A percentile compares a stretch with the other conserved stretches of the same genome.
These are phyloP conservation scores for Mrakia gelida DNA, from an alignment of 768 basidiomycete species.

Conservation along the genomic window DNA sequence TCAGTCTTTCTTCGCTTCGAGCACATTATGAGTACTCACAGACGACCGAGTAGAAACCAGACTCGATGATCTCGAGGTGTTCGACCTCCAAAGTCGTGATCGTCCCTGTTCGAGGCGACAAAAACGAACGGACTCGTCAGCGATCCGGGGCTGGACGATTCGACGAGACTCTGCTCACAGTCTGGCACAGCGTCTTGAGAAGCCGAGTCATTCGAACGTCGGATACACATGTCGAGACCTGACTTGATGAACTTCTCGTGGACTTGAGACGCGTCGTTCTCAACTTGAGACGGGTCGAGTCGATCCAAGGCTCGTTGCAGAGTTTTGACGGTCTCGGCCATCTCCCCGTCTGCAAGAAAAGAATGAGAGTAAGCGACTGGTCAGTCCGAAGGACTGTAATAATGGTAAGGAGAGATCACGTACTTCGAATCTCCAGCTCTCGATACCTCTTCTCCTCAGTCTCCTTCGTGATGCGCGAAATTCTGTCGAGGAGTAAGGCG, in stretches of 20 bases:
- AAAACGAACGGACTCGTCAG: no score
- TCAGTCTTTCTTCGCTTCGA: no score
- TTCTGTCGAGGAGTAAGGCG: slow-evolving; percentile 56
- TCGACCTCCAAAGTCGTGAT: slow-evolving; percentile 64
- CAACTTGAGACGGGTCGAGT: slow-evolving; percentile 18
- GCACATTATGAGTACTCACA: slow-evolving; percentile 42
- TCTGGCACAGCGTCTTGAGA: not conserved
- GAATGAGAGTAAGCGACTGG: no score
- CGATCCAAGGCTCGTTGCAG: slow-evolving; percentile 60
- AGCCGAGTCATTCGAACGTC: slow-evolving; percentile 47
- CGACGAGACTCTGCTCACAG: not conserved
- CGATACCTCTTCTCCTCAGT: slow-evolving; percentile 63
- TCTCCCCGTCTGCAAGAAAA: slow-evolving; percentile 50
- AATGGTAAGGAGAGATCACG: slow-evolving; percentile 18
- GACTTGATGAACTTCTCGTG: slow-evolving; percentile 33
- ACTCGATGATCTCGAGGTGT: slow-evolving; percentile 62
- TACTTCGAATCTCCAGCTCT: slow-evolving; percentile 55
- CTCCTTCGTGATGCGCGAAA: slow-evolving; percentile 55
- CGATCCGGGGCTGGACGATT: not conserved
- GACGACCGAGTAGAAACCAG: slow-evolving; percentile 72
- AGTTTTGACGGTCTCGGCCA: slow-evolving; percentile 76
- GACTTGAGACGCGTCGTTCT: slow-evolving; percentile 39
- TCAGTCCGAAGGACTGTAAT: no score
- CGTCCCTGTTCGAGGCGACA: slow-evolving; percentile 31
- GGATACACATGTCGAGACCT: slow-evolving; percentile 56